A percentile compares a stretch with the other conserved stretches of the same genome.
phyloP scores from a whole-genome alignment of 345 rosid genomes.

The Garcia nutans region DNA sequence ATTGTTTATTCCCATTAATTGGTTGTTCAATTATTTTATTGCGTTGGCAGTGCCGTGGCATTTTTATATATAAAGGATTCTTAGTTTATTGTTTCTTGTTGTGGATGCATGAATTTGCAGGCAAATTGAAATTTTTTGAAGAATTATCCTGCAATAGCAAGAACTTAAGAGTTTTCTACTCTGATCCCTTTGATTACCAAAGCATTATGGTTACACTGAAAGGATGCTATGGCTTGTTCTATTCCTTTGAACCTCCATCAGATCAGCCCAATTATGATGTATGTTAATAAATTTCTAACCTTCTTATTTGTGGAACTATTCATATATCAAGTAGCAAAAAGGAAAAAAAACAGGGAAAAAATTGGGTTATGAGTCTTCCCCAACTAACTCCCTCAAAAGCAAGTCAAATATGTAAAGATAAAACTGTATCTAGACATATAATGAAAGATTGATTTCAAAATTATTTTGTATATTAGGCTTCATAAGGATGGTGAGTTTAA shows the following conservation, averaged over 20 bases:
- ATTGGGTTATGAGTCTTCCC: too few species aligned
- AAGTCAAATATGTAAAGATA: too few species aligned
- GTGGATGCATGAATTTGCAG: conserved; percentile 14
- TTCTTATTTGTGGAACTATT: neutral
- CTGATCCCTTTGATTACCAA: conserved; percentile 62
- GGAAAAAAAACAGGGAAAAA: too few species aligned
- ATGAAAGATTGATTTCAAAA: too few species aligned
- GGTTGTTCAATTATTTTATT: neutral
- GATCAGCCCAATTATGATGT: conserved; percentile 56
- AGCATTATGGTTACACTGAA: conserved; percentile 50
- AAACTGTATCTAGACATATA: too few species aligned
- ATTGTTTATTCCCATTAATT: neutral
- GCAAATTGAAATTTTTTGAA: conserved; percentile 22
- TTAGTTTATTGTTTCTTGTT: neutral
- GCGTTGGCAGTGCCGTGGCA: neutral
- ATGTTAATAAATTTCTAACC: conserved; percentile 5
- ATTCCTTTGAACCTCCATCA: conserved; percentile 48
- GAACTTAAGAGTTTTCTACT: conserved; percentile 44
- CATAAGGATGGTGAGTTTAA: too few species aligned
- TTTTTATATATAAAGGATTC: neutral
- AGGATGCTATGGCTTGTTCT: conserved; percentile 61
- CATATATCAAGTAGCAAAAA: neutral
- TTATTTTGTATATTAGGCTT: too few species aligned
- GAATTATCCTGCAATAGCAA: conserved; percentile 22
- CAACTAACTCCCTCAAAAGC: too few species aligned